These are phyloP conservation scores for Solidago caesia DNA, from an alignment of 129 eudicot species.

Conservation along the genomic window DNA sequence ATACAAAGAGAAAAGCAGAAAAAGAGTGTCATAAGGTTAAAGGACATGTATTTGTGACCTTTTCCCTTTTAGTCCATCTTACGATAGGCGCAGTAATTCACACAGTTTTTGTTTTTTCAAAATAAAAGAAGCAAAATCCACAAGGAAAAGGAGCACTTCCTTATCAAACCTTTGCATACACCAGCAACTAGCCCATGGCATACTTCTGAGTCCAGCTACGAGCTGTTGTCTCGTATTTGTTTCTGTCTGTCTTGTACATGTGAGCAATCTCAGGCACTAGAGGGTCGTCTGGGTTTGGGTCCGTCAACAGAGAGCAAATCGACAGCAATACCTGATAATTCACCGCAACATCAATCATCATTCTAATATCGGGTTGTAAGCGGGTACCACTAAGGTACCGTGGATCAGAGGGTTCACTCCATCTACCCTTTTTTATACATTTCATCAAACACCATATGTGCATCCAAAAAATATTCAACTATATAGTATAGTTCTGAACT, in stretches of 20 bases:
- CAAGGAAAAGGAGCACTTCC: constrained; percentile 25
- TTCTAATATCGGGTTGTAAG: neutral
- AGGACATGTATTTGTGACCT: constrained; percentile 17
- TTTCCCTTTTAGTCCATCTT: constrained; percentile 25
- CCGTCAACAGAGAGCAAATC: constrained; percentile 42
- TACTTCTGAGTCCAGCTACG: constrained; percentile 52
- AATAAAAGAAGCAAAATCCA: constrained; percentile 21
- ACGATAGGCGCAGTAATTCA: constrained; percentile 26
- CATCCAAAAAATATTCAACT: too few species aligned
- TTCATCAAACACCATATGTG: too few species aligned
- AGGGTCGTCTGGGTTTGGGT: constrained; percentile 47
- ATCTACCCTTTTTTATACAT: too few species aligned
- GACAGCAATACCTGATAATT: constrained; percentile 39
- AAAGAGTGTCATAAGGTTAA: constrained; percentile 1
- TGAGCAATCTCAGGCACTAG: constrained; percentile 48
- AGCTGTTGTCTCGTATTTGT: constrained; percentile 45
- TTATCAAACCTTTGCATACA: constrained; percentile 19
- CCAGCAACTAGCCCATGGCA: constrained; percentile 35
- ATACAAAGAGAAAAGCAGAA: constrained; percentile 23
- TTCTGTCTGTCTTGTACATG: constrained; percentile 42
- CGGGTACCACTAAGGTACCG: too few species aligned
- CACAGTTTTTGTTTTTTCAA: constrained; percentile 13
- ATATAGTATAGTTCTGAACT: too few species aligned
- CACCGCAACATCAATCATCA: neutral
- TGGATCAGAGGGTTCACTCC: too few species aligned